Base-by-base conservation (phyloP, 2,329 filamentous ascomycete genomes). In the Tympanopsis confertula region DNA sequence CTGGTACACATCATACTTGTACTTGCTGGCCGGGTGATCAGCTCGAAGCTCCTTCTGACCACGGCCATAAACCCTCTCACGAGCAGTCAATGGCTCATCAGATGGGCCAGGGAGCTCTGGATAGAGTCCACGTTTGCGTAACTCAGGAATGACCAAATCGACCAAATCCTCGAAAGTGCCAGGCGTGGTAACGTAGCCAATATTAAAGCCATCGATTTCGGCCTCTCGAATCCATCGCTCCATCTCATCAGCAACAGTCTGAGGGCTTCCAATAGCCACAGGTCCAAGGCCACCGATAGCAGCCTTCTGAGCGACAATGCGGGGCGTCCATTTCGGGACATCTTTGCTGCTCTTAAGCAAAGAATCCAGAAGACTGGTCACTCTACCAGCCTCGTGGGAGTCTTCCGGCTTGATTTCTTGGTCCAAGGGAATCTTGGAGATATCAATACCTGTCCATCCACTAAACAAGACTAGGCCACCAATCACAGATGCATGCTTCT, bases 1-100 rank as follows among this genome's bases (percentile, higher is more conserved):
- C 39, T 67, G 53, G 45, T 78, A 81, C 2, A 75, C 67, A 45
- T 71, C 63, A 45, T 80, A 82, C 55, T 74, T 78, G 49, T 78
- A 82, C 43, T 47, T 53, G 36, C 65, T 71, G 1, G 75, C 78
- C 0, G 60, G 48, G 51, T 82, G 78, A 51, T 82, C 77, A 43
- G 59, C 59, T 26, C 74, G 60, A 41, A 82, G 48, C 13, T 63
- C 58, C 4, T 54, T 63, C 50, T 80, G 75, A 0, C 76, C 77
- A 42, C 60, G 62, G 0, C 75, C 74, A 50, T 78, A 80, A 0
- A 80, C 57, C 54, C 71, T 79, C 54, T 82, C 77, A 14, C 74
- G 57, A 1, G 67, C 65, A 2, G 70, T 74, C 19, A 69, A 43
- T n/a, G 49, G 45, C 13, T 60, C 56, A 19, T 61, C 57, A 4